Base-by-base conservation (phyloP, 2,329 filamentous ascomycete genomes). In the Phialemonium atrogriseum region DNA sequence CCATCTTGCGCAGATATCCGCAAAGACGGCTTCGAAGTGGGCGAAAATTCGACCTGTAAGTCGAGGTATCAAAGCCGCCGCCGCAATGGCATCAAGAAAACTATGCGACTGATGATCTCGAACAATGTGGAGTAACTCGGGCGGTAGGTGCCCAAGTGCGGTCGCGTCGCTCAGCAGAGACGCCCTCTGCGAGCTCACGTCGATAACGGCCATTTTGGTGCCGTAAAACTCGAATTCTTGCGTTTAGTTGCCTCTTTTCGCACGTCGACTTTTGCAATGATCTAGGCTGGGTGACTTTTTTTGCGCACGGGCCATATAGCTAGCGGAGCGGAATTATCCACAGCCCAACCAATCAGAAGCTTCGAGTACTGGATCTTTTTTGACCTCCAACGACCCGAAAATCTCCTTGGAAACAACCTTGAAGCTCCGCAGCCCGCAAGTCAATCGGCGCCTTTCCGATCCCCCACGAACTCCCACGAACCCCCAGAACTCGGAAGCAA, bases 1-100 rank as follows among this genome's bases (percentile, higher is more conserved):
- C 86, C 86, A 94, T 63, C 82, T 69, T 39, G 86, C 82, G 56
- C 82, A 85, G 30, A 93, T 66, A 56, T 95, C 88, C 45, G 85
- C 75, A 48, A 91, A 84, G 24, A 88, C 60, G 39, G 70, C 64
- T 52, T 84, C 77, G 55, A 88, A 87, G 49, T 82, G 71, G 42
- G 73, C 64, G 50, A 91, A 87, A 50, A 94, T 64, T 35, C 66
- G 65, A 50, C 85, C 76, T 47, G 85, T 89, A 54, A 77, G 70
- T 58, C 66, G 63, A 45, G 83, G 68, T 47, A 76, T 68, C 49
- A 94, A 71, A 36, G 84, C 77, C 37, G 77, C 73, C 46, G 70
- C 63, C 45, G 84, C 73, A 48, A 93, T 64, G 45, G 74, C 73
- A 53, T 85, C 74, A 24, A 93, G 71, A 55, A 87, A 79, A 49